Evolutionary conservation across 2,329 filamentous ascomycete species (phyloP), one percentile per base, ranked within the genome.

Genomic region (Talaromyces verruculosus): DNA sequence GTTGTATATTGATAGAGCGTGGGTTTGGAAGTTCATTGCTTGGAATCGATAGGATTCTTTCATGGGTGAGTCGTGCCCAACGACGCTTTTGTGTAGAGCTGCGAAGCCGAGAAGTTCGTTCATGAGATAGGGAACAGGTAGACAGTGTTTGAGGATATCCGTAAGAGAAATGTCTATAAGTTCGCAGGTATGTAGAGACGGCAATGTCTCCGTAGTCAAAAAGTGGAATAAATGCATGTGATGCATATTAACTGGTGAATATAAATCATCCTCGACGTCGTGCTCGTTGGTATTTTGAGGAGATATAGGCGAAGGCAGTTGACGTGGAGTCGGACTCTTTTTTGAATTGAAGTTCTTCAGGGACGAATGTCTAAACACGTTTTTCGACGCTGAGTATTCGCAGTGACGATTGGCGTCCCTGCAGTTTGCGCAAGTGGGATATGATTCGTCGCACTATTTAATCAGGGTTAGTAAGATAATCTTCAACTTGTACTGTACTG

Each of bases 371-470:
- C 25, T 30, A 30, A 30, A 30, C 2, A 30, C n/a, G 25, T 4
- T 43, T 60, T 30, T 43, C 37, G 47, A 30, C 13, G 4, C 37
- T n/a, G 6, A 5, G 5, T 45, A 60, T 45, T 60, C 41, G 22
- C 57, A 60, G 37, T 39, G 17, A 5, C 57, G 37, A 30, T 60
- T 41, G 22, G 57, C 39, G n/a, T 28, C 41, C 7, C 22, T 28
- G 28, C 61, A 63, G 28, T 63, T 63, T 25, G 49, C 43, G 35
- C 61, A 63, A 6, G 17, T 45, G 13, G 61, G 61, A 8, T 43
- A 39, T 43, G n/a, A 57, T 57, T 63, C 61, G 39, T 63, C 61
- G 49, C 61, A 63, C 61, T 63, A 17, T 51, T 47, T 2, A 37
- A 25, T 17, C 7, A 19, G 37, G n/a, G 3, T 30, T 10, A 43